A percentile compares a stretch with the other conserved stretches of the same genome.
Conservation (phyloP, 192 early-diverging fungal genomes). For the Podila minutissima region DNA sequence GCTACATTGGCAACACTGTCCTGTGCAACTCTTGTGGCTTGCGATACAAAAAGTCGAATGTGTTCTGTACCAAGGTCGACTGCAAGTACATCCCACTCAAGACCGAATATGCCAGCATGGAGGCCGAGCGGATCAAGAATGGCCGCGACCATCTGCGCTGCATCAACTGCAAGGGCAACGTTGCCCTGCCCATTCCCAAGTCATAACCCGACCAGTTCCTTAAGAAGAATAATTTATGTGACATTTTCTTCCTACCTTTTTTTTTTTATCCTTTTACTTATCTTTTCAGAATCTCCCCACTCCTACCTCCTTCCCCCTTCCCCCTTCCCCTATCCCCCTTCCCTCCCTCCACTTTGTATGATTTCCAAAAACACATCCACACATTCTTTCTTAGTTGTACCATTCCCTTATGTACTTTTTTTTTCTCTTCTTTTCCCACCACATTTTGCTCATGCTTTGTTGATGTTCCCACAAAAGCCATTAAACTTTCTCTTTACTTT, state of each 20-base stretch:
- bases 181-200: slow-evolving; percentile 24
- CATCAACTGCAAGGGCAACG: slow-evolving; percentile 27
- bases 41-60: slow-evolving; percentile 55
- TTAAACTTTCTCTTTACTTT: too few species aligned
- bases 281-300: not conserved
- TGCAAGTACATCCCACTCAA: slow-evolving; percentile 59
- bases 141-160: slow-evolving; percentile 34
- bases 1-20: slow-evolving; percentile 42
- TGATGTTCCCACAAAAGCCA: too few species aligned
- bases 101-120: slow-evolving; percentile 57
- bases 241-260: not conserved
- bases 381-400: too few species aligned
- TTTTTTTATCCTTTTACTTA: not conserved
- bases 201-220: not conserved
- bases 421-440: too few species aligned
- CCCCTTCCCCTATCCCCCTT: not conserved
- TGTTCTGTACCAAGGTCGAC: slow-evolving; percentile 48
- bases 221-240: slow-evolving; percentile 1
- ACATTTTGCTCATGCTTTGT: too few species aligned
- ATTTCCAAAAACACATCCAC: not conserved
- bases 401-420: too few species aligned
- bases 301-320: not conserved
- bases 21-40: slow-evolving; percentile 56
- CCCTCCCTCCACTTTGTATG: not conserved
- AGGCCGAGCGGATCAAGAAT: slow-evolving; percentile 25